phyloP scores from a whole-genome alignment of 129 eudicot genomes.

The Chrysanthemum lavandulifolium region DNA sequence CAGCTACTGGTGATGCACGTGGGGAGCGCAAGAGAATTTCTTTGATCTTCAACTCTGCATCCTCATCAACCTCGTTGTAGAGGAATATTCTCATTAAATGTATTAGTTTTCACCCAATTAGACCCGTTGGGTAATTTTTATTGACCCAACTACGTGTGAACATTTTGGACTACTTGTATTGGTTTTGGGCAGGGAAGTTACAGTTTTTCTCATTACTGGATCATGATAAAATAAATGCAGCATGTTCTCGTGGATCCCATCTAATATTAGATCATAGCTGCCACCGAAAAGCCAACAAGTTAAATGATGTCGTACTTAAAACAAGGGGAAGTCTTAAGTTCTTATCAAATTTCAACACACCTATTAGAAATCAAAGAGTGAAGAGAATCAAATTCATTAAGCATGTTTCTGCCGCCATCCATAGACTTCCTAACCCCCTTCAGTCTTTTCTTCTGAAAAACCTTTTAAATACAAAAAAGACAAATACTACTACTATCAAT shows the following conservation, averaged over 20 bases:
- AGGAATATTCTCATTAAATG: neutral
- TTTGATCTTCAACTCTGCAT: neutral
- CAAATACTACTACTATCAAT: neutral
- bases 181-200: slow-evolving; percentile 26
- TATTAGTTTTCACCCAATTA: too few relatives aligned
- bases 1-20: slow-evolving; percentile 1
- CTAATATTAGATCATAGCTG: slow-evolving; percentile 75
- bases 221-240: slow-evolving; percentile 82
- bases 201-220: slow-evolving; percentile 87
- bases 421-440: slow-evolving; percentile 53
- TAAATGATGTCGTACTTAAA: slow-evolving; percentile 17
- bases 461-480: slow-evolving; percentile 35
- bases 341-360: slow-evolving; percentile 38
- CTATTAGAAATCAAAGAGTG: slow-evolving; percentile 76
- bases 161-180: too few relatives aligned
- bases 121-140: neutral
- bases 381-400: slow-evolving; percentile 58
- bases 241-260: slow-evolving; percentile 88
- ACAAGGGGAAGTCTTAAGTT: neutral
- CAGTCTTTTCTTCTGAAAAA: slow-evolving; percentile 70
- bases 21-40: neutral
- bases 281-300: slow-evolving; percentile 58
- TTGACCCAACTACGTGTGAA: too few relatives aligned
- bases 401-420: slow-evolving; percentile 31
- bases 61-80: neutral